These are phyloP conservation scores for Silybum marianum DNA, from an alignment of 129 eudicot genomes.

Conservation along the genomic window DNA sequence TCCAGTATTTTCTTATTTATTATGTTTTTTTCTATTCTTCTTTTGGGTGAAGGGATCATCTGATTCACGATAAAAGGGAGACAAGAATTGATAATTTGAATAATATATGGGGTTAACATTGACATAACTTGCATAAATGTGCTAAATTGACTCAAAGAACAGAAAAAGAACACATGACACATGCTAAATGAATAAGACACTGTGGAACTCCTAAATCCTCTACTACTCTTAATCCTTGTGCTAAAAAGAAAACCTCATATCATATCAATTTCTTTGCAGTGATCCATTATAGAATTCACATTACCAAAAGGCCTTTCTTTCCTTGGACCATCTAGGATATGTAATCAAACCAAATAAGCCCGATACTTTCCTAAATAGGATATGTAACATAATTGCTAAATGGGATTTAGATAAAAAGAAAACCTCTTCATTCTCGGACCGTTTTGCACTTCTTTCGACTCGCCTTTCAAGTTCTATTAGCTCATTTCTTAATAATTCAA, in stretches of 20 bases:
- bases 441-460: conserved; percentile 68
- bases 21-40: background rate
- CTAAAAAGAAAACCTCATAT: background rate
- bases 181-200: too few species aligned
- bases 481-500: conserved; percentile 79
- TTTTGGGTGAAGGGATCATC: background rate
- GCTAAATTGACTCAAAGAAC: too few species aligned
- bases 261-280: background rate
- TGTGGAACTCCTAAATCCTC: too few species aligned
- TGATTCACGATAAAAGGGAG: background rate
- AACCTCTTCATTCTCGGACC: conserved; percentile 66
- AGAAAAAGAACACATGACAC: too few species aligned
- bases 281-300: background rate
- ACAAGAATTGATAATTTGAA: background rate
- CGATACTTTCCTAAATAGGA: background rate
- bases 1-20: background rate
- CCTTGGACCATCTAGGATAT: conserved; percentile 12
- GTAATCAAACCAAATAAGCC: background rate
- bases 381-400: background rate
- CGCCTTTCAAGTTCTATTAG: conserved; percentile 87
- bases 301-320: conserved; percentile 1
- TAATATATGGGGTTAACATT: background rate
- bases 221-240: too few species aligned
- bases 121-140: background rate
- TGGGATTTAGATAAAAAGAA: background rate